phyloP scores from a whole-genome alignment of 2,329 filamentous ascomycete species.

The Paracoccidioides brasiliensis region DNA sequence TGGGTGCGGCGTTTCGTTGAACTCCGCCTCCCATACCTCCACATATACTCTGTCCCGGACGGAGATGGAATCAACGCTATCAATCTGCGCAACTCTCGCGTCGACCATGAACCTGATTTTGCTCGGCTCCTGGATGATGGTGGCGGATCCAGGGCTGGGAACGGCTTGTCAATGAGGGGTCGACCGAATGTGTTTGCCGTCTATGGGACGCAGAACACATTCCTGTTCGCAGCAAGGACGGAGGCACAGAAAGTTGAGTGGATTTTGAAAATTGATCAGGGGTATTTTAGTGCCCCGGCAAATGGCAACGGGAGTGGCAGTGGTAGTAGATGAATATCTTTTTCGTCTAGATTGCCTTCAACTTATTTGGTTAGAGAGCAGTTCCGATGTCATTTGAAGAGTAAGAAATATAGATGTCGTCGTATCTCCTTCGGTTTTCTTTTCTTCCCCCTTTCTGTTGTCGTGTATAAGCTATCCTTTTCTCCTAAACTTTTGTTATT shows the following conservation, averaged over 20 bases:
- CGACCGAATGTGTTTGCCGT: constrained; percentile 76
- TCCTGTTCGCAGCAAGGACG: constrained; percentile 78
- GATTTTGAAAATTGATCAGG: constrained; percentile 91
- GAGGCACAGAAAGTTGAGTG: constrained; percentile 93
- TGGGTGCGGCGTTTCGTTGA: constrained; percentile 94
- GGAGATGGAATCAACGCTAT: constrained; percentile 86
- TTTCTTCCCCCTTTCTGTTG: neutral
- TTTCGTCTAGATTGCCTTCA: neutral
- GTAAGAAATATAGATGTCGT: neutral
- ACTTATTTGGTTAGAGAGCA: neutral
- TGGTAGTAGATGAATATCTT: neutral
- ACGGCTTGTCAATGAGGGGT: constrained; percentile 28
- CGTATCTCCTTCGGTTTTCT: neutral
- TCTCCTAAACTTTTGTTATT: neutral
- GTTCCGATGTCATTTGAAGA: neutral
- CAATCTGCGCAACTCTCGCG: constrained; percentile 75
- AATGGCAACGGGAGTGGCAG: neutral
- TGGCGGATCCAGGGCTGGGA: constrained; percentile 14
- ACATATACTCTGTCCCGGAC: constrained; percentile 72
- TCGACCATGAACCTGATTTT: constrained; percentile 84
- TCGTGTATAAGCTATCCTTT: neutral
- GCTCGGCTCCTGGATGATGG: constrained; percentile 51
- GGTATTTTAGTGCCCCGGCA: constrained; percentile 39
- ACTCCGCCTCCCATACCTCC: constrained; percentile 77
- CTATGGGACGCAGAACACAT: constrained; percentile 89